These are phyloP conservation scores for Tylopilus balloui DNA, from an alignment of 768 basidiomycete genomes.

Conservation along the genomic window DNA sequence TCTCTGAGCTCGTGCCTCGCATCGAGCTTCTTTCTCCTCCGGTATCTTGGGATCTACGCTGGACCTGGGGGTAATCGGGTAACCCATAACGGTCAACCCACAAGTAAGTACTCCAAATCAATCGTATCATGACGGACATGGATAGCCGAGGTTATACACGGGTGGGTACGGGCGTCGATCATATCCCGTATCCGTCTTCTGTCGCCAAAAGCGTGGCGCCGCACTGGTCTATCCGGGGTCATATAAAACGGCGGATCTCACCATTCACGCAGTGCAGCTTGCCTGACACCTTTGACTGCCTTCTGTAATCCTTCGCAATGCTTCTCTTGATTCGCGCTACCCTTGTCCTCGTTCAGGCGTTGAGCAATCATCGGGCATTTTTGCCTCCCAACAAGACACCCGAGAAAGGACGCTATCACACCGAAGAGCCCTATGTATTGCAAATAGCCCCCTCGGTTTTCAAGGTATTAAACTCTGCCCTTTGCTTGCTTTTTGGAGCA, in stretches of 20 bases:
- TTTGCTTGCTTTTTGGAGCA: not conserved
- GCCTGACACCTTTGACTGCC: not conserved
- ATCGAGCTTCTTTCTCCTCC: not conserved
- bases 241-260: conserved; percentile 18
- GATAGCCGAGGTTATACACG: not conserved
- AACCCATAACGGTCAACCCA: not conserved
- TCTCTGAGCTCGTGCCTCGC: not conserved
- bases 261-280: not conserved
- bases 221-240: not conserved
- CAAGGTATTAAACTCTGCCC: conserved; percentile 38
- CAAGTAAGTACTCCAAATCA: not conserved
- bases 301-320: conserved; percentile 33
- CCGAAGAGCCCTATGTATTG: conserved; percentile 46
- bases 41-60: not conserved
- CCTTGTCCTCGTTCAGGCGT: conserved; percentile 47
- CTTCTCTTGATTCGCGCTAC: conserved; percentile 40
- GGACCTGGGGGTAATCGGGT: not conserved
- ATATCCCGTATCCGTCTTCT: not conserved
- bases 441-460: conserved; percentile 55
- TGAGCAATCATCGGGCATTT: conserved; percentile 48
- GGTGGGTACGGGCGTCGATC: conserved; percentile 4
- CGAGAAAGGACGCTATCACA: conserved; percentile 48
- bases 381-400: conserved; percentile 56
- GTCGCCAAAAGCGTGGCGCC: conserved; percentile 3
- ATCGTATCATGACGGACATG: conserved; percentile 9